A percentile compares a stretch with the other conserved stretches of the same genome.
Evolutionary conservation across 768 basidiomycete genomes (phyloP).

Genomic region (Paxillus ammoniavirescens): DNA sequence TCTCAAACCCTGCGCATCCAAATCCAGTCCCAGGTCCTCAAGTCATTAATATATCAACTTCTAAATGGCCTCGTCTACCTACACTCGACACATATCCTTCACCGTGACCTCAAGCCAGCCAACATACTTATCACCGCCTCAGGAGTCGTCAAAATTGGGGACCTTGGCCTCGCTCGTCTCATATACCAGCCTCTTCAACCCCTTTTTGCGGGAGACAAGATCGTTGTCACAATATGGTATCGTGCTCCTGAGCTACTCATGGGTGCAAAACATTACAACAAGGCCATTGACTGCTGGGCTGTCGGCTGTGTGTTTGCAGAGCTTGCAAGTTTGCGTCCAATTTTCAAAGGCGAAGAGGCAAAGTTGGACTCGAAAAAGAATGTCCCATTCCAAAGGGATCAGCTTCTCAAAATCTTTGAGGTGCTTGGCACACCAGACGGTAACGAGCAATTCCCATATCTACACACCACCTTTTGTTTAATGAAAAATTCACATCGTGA

Average conservation of each 20-base stretch:
- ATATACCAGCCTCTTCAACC: slow-evolving; percentile 90
- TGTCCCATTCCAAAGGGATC: slow-evolving; percentile 95
- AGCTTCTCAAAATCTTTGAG: slow-evolving; percentile 94
- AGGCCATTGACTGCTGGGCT: slow-evolving; percentile 96
- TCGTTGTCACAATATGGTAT: slow-evolving; percentile 99
- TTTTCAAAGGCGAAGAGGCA: slow-evolving; percentile 99
- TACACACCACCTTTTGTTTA: not conserved
- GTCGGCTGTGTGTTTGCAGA: slow-evolving; percentile 98
- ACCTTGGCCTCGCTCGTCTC: slow-evolving; percentile 90
- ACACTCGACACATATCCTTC: slow-evolving; percentile 91
- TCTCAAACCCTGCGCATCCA: slow-evolving; percentile 81
- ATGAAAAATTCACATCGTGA: slow-evolving; percentile 5
- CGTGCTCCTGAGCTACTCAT: slow-evolving; percentile 94
- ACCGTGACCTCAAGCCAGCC: slow-evolving; percentile 97
- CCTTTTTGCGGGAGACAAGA: slow-evolving; percentile 92
- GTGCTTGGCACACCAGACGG: slow-evolving; percentile 87
- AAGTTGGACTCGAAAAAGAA: slow-evolving; percentile 97
- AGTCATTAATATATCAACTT: slow-evolving; percentile 92
- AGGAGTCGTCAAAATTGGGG: slow-evolving; percentile 97
- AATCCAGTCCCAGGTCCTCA: slow-evolving; percentile 78
- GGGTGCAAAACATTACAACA: slow-evolving; percentile 97
- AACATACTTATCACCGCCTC: slow-evolving; percentile 92
- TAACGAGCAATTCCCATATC: slow-evolving; percentile 23
- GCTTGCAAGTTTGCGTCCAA: slow-evolving; percentile 87
- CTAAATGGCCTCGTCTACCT: slow-evolving; percentile 93